These are phyloP conservation scores for Kodamaea plutei DNA, from an alignment of 1,139 yeast genomes.

Conservation along the genomic window DNA sequence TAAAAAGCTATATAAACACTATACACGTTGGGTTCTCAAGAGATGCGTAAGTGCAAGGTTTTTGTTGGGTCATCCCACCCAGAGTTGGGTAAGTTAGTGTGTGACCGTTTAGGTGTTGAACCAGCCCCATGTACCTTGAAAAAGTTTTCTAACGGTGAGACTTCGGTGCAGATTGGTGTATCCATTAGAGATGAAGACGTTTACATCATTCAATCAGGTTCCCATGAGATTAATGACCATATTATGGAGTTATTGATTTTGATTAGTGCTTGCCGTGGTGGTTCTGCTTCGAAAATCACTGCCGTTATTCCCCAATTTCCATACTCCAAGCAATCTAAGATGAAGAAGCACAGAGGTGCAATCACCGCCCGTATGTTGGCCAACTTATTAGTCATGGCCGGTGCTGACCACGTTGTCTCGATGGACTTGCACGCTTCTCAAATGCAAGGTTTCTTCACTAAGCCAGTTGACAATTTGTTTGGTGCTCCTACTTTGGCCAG, in stretches of 20 bases:
- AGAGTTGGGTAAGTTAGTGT: slow-evolving; percentile 83
- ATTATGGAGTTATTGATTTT: slow-evolving; percentile 93
- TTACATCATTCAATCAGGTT: slow-evolving; percentile 91
- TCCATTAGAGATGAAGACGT: slow-evolving; percentile 96
- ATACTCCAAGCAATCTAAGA: slow-evolving; percentile 93
- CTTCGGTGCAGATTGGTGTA: slow-evolving; percentile 91
- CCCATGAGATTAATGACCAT: slow-evolving; percentile 85
- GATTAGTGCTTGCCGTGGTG: slow-evolving; percentile 95
- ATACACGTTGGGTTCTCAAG: too few species aligned
- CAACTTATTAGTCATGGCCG: slow-evolving; percentile 91
- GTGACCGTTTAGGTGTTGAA: slow-evolving; percentile 86
- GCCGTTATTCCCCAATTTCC: slow-evolving; percentile 98
- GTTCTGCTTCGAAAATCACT: slow-evolving; percentile 93
- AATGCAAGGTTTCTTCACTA: slow-evolving; percentile 98
- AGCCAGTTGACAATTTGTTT: slow-evolving; percentile 92
- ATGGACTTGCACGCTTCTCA: slow-evolving; percentile 98
- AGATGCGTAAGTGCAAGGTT: slow-evolving; percentile 94
- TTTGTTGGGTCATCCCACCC: slow-evolving; percentile 97
- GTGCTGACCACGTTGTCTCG: slow-evolving; percentile 97
- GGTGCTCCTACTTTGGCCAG: slow-evolving; percentile 96
- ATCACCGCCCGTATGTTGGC: slow-evolving; percentile 99
- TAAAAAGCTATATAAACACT: too few species aligned
- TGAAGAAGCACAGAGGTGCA: slow-evolving; percentile 98
- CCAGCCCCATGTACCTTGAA: slow-evolving; percentile 93
- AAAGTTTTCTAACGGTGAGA: slow-evolving; percentile 95